These are phyloP conservation scores for Porphyrellus cyaneotinctus DNA, from an alignment of 768 basidiomycete genomes.

Conservation along the genomic window DNA sequence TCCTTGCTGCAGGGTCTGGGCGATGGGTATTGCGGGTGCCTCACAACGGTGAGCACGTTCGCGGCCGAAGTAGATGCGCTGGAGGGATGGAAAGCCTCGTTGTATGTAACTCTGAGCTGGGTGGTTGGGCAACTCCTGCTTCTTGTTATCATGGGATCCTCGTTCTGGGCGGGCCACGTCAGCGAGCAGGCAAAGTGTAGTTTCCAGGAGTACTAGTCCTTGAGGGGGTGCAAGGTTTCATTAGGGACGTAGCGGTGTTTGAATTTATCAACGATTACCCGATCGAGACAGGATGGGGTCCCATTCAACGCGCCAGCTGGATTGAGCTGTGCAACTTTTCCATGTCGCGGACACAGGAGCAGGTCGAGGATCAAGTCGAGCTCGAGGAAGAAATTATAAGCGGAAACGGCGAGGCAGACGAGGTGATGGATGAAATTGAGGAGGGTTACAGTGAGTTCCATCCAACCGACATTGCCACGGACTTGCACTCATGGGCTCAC, in stretches of 20 bases:
- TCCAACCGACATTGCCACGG: slow-evolving; percentile 1
- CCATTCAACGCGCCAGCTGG: slow-evolving; percentile 19
- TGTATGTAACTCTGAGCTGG: slow-evolving; percentile 72
- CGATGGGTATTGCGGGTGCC: slow-evolving; percentile 93
- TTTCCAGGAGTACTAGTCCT: slow-evolving; percentile 30
- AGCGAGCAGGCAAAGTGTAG: slow-evolving; percentile 49
- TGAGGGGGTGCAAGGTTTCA: slow-evolving; percentile 5
- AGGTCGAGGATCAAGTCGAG: slow-evolving; percentile 47
- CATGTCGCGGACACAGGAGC: slow-evolving; percentile 38
- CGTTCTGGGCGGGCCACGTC: slow-evolving; percentile 49
- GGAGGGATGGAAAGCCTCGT: slow-evolving; percentile 50
- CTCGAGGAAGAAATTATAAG: slow-evolving; percentile 60
- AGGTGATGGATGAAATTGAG: slow-evolving; percentile 69
- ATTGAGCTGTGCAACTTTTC: slow-evolving; percentile 22
- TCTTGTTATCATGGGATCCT: slow-evolving; percentile 67
- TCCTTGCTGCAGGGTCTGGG: slow-evolving; percentile 73
- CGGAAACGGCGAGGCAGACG: slow-evolving; percentile 61
- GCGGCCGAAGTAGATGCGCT: slow-evolving; percentile 71
- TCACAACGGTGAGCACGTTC: slow-evolving; percentile 94
- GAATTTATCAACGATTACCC: slow-evolving; percentile 25
- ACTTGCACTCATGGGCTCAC: slow-evolving; percentile 17
- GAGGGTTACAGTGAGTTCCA: slow-evolving; percentile 72
- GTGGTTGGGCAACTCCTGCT: slow-evolving; percentile 63
- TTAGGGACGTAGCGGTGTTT: slow-evolving; percentile 26
- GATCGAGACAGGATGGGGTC: slow-evolving; percentile 20